Evolutionary conservation across 495 filamentous ascomycete species (phyloP).

Genomic region (Daldinia loculata): DNA sequence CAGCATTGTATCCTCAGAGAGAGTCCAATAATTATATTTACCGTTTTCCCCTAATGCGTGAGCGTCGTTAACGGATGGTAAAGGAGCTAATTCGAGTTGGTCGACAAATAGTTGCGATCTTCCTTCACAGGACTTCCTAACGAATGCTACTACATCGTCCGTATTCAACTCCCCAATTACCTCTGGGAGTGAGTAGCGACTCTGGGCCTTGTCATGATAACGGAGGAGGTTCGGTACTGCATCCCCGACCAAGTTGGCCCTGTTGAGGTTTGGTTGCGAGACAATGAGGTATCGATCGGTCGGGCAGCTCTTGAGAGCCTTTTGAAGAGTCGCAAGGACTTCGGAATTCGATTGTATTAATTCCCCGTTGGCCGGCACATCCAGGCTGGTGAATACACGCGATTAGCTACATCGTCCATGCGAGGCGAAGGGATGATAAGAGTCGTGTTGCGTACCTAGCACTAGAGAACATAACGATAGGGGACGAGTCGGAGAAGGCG

Average conservation of each 20-base stretch:
- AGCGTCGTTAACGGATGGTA: conserved; percentile 55
- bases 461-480: conserved; percentile 84
- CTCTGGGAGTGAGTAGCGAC: conserved; percentile 61
- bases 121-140: conserved; percentile 44
- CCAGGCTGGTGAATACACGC: conserved; percentile 41
- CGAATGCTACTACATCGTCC: conserved; percentile 47
- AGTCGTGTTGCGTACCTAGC: conserved; percentile 67
- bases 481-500: conserved; percentile 85
- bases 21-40: conserved; percentile 42
- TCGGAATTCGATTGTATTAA: conserved; percentile 56
- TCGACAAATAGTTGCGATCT: conserved; percentile 48
- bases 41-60: conserved; percentile 69
- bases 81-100: conserved; percentile 60
- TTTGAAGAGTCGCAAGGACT: conserved; percentile 51
- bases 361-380: conserved; percentile 36
- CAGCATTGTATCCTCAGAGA: conserved; percentile 12
- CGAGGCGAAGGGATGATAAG: conserved; percentile 20
- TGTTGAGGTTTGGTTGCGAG: conserved; percentile 78
- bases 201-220: conserved; percentile 35
- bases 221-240: conserved; percentile 68
- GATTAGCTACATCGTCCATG: conserved; percentile 21
- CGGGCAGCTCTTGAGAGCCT: conserved; percentile 69
- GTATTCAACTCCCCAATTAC: conserved; percentile 67
- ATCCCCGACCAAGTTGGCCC: conserved; percentile 65
- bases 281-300: conserved; percentile 84